A percentile compares a stretch with the other conserved stretches of the same genome.
Conservation (phyloP, 768 basidiomycete species). For the Grammothele lineata region DNA sequence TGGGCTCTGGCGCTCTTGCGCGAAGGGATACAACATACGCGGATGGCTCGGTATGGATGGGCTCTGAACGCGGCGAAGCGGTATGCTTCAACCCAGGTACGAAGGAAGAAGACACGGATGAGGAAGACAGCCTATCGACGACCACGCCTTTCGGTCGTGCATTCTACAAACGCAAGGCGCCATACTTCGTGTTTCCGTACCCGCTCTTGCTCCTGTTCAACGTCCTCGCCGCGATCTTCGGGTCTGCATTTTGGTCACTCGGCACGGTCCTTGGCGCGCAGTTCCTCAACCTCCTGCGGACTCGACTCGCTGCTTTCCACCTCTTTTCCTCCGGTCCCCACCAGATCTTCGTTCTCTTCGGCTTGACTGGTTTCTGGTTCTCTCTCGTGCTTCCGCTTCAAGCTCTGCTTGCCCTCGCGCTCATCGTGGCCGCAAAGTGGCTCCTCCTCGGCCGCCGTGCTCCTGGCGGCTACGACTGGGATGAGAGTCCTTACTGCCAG, state of each 20-base stretch:
- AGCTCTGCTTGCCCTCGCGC: slow-evolving; percentile 35
- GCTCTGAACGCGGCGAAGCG: slow-evolving; percentile 39
- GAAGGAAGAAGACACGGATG: slow-evolving; percentile 14
- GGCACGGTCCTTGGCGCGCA: slow-evolving; percentile 37
- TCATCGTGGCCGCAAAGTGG: slow-evolving; percentile 42
- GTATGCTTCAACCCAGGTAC: slow-evolving; percentile 15
- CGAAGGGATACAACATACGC: slow-evolving; percentile 37
- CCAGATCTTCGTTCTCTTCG: slow-evolving; percentile 36
- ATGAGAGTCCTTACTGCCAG: slow-evolving; percentile 43
- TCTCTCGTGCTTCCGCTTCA: slow-evolving; percentile 35
- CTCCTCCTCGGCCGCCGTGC: slow-evolving; percentile 37
- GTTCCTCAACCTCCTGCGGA: slow-evolving; percentile 32
- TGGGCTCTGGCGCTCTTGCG: slow-evolving; percentile 44
- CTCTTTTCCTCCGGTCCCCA: slow-evolving; percentile 38
- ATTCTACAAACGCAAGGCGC: slow-evolving; percentile 37
- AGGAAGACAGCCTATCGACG: slow-evolving; percentile 16
- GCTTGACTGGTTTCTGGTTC: slow-evolving; percentile 36
- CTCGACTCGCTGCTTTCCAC: slow-evolving; percentile 28
- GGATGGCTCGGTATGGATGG: slow-evolving; percentile 45
- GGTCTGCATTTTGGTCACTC: slow-evolving; percentile 40
- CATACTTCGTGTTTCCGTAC: slow-evolving; percentile 40
- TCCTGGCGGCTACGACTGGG: slow-evolving; percentile 41
- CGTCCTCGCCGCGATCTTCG: slow-evolving; percentile 32
- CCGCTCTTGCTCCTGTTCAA: slow-evolving; percentile 34
- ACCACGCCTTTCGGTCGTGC: slow-evolving; percentile 41